Evolutionary conservation across 441 rosid species (phyloP).

Genomic region (Hura crepitans): DNA sequence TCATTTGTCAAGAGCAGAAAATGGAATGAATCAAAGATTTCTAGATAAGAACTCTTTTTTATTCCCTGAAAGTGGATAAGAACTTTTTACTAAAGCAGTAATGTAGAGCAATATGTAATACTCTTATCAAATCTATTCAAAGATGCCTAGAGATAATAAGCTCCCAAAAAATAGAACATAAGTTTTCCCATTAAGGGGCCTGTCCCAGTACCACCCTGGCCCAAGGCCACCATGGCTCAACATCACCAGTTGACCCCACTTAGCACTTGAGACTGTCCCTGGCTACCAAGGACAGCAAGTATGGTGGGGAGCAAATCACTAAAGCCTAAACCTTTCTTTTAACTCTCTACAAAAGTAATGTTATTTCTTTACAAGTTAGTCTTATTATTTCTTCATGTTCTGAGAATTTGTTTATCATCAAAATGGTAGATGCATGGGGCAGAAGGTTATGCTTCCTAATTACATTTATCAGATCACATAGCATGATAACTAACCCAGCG

Average conservation of each 20-base stretch:
- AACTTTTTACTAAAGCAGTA: background rate
- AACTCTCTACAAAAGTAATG: background rate
- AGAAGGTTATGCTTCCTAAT: background rate
- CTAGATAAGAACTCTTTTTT: background rate
- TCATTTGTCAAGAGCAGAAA: background rate
- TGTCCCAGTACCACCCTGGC: too few species aligned
- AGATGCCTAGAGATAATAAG: too few species aligned
- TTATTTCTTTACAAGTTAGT: background rate
- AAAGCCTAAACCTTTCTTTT: background rate
- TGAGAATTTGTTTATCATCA: background rate
- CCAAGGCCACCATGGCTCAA: too few species aligned
- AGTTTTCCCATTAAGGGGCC: too few species aligned
- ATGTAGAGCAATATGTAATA: background rate
- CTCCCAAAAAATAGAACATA: too few species aligned
- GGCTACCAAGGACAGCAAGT: too few species aligned
- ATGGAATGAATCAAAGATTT: background rate
- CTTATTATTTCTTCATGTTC: background rate
- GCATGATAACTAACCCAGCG: slow-evolving; percentile 55
- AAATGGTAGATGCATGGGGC: too few species aligned
- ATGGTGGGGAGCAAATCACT: too few species aligned
- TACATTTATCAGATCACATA: background rate
- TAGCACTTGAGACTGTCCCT: too few species aligned
- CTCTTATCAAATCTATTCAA: background rate
- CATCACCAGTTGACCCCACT: too few species aligned
- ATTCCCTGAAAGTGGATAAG: background rate